Evolutionary conservation across 441 rosid genomes (phyloP).

Genomic region (Croton setiger): DNA sequence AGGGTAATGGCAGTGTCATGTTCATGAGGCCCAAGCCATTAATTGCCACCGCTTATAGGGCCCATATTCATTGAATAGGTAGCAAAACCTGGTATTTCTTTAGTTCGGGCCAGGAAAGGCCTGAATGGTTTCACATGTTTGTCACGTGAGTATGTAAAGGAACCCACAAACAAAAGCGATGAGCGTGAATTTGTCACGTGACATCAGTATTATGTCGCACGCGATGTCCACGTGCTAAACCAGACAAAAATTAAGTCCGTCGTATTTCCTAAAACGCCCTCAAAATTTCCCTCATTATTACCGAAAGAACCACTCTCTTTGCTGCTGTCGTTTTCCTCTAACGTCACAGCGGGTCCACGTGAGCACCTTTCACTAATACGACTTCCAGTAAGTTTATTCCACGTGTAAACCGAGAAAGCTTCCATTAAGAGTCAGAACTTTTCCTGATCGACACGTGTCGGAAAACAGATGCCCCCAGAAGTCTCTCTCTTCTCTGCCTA

Average conservation of each 20-base stretch:
- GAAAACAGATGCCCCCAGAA: constrained; percentile 17
- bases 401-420: constrained; percentile 24
- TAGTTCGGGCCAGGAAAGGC: not conserved
- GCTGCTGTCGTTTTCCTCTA: constrained; percentile 11
- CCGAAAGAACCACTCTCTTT: not conserved
- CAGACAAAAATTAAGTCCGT: not conserved
- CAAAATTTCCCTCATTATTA: not conserved
- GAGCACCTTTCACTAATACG: constrained; percentile 13
- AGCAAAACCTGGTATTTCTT: not conserved
- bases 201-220: not conserved
- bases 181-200: not conserved
- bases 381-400: constrained; percentile 19
- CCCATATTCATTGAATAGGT: too few relatives aligned
- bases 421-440: constrained; percentile 14
- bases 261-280: not conserved
- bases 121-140: not conserved
- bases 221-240: constrained; percentile 6
- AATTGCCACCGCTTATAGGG: not conserved
- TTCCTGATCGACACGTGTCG: constrained; percentile 26
- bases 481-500: not conserved
- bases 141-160: not conserved
- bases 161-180: not conserved
- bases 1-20: not conserved
- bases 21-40: not conserved
- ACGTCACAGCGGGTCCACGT: constrained; percentile 22